phyloP scores from a whole-genome alignment of 1,139 yeast genomes.

The Diutina scorzettiae region DNA sequence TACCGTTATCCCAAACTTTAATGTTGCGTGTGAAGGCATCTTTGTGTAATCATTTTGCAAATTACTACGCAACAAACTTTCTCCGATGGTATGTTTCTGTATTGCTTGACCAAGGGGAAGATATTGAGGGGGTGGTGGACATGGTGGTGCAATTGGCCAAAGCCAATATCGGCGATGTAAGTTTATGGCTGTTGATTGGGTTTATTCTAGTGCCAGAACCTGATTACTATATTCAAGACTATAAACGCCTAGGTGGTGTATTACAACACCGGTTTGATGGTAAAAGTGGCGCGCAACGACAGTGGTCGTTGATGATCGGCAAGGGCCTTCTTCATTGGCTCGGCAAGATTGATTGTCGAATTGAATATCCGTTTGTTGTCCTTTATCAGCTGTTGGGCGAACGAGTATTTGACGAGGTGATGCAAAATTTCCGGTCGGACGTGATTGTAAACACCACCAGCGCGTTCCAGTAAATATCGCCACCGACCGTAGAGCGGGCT shows the following conservation, averaged over 20 bases:
- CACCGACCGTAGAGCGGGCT: too few relatives aligned
- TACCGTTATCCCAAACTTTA: constrained; percentile 6
- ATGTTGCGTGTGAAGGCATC: constrained; percentile 18
- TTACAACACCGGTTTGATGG: not conserved
- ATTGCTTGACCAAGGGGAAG: constrained; percentile 6
- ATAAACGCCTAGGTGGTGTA: constrained; percentile 9
- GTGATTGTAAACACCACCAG: too few relatives aligned
- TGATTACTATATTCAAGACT: constrained; percentile 12
- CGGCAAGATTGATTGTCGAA: constrained; percentile 13
- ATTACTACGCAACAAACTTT: constrained; percentile 28
- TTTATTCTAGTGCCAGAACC: constrained; percentile 7
- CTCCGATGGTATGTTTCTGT: constrained; percentile 18
- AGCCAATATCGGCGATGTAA: constrained; percentile 18
- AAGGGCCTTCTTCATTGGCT: constrained; percentile 14
- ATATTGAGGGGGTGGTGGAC: constrained; percentile 7
- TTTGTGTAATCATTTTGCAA: constrained; percentile 26
- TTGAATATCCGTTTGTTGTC: constrained; percentile 2
- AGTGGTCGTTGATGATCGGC: not conserved
- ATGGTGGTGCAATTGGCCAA: constrained; percentile 12
- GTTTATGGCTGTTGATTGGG: constrained; percentile 20
- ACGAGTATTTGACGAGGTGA: not conserved
- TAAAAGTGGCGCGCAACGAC: constrained; percentile 5
- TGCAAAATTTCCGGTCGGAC: not conserved
- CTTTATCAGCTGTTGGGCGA: not conserved
- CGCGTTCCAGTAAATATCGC: too few relatives aligned